Evolutionary conservation across 2,329 filamentous ascomycete species (phyloP).

Genomic region (Trichoderma sp.): DNA sequence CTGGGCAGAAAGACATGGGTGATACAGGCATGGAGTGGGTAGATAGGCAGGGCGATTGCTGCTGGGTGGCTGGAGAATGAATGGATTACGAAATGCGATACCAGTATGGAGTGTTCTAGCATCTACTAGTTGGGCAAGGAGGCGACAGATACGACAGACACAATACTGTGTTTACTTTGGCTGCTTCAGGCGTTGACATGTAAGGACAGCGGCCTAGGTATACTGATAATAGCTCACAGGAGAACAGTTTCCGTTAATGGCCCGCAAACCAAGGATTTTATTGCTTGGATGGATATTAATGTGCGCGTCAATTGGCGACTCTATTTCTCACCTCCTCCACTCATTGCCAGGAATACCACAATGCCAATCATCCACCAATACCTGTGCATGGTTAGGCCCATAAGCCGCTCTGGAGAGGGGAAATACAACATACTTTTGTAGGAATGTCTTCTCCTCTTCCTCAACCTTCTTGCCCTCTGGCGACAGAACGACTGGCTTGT

Average conservation of each 20-base stretch:
- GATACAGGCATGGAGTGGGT: background rate
- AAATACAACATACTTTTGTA: slow-evolving; percentile 63
- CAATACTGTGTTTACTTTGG: background rate
- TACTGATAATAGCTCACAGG: background rate
- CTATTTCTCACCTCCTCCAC: slow-evolving; percentile 57
- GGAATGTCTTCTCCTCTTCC: slow-evolving; percentile 61
- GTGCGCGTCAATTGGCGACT: slow-evolving; percentile 26
- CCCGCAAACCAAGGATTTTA: background rate
- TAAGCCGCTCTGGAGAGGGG: background rate
- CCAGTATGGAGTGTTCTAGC: background rate
- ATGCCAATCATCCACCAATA: slow-evolving; percentile 68
- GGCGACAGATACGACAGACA: background rate
- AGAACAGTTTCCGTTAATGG: no score
- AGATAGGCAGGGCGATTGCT: background rate
- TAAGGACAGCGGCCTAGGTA: background rate
- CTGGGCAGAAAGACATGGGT: background rate
- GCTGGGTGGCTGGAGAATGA: background rate
- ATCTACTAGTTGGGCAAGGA: background rate
- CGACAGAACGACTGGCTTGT: slow-evolving; percentile 63
- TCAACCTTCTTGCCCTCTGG: slow-evolving; percentile 61
- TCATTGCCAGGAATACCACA: slow-evolving; percentile 54
- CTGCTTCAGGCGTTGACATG: background rate
- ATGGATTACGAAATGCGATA: no score
- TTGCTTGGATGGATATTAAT: background rate
- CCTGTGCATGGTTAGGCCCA: slow-evolving; percentile 47